Evolutionary conservation across 2,329 filamentous ascomycete species (phyloP).

Genomic region (Hypoxylon sp.): DNA sequence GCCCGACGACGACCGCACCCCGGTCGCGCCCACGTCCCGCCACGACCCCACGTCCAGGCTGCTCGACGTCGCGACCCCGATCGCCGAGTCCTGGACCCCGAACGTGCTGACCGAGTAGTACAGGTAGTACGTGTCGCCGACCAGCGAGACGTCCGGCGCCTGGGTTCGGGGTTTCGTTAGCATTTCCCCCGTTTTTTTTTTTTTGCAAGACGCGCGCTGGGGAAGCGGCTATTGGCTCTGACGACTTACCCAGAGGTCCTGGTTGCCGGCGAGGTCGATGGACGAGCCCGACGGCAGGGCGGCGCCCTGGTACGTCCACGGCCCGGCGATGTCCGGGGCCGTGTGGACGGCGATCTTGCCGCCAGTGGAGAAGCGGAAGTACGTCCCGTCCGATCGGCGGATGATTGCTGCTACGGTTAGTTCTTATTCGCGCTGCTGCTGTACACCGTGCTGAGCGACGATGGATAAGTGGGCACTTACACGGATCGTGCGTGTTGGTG

Average conservation of each 20-base stretch:
- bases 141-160: constrained; percentile 68
- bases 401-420: constrained; percentile 43
- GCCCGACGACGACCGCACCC: constrained; percentile 54
- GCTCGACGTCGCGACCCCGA: constrained; percentile 60
- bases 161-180: constrained; percentile 45
- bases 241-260: constrained; percentile 50
- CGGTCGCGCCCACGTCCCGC: constrained; percentile 65
- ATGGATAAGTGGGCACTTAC: no score
- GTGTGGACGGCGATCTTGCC: constrained; percentile 51
- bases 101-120: constrained; percentile 73
- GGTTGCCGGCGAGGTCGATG: constrained; percentile 47
- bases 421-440: background rate
- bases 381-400: constrained; percentile 51
- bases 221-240: no score
- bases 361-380: constrained; percentile 54
- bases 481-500: constrained; percentile 51
- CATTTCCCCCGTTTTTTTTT: no score
- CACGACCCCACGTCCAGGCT: constrained; percentile 63
- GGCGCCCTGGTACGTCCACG: constrained; percentile 52
- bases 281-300: constrained; percentile 48
- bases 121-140: constrained; percentile 68
- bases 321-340: constrained; percentile 48
- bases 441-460: background rate
- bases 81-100: constrained; percentile 66
- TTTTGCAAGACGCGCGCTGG: no score